Evolutionary conservation across 2,329 filamentous ascomycete genomes (phyloP), one percentile per base, ranked within the genome.

Genomic region (Fusarium metavorans): DNA sequence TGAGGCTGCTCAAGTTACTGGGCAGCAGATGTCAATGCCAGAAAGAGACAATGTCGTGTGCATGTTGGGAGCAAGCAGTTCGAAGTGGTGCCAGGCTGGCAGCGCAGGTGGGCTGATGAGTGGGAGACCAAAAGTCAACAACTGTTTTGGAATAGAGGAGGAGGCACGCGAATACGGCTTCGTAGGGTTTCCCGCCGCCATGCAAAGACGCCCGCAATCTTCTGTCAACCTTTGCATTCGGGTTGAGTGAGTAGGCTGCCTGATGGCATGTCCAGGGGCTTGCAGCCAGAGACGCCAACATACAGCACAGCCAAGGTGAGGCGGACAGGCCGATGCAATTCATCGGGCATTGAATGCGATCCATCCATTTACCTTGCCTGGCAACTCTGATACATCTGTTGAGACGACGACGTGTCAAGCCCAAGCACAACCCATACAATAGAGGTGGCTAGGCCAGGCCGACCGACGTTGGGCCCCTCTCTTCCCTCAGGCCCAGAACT

Each of bases 391-490:
- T 54, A 39, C 34, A 54, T 23, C 56, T 27, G 67, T 56, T 70
- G 27, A 35, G 50, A 23, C 56, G 50, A 41, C 58, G 9, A 54
- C 52, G 68, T 74, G 72, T 70, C 45, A 63, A 63, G 25, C 32
- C 25, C 32, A 39, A n/a, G 54, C 54, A 37, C 48, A 52, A 52
- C 48, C 48, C 48, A 52, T 30, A 37, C 27, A 63, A 34, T 32
- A 34, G 45, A 27, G 60, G 60, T 52, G 45, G 45, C 45, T 25
- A 20, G 48, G 27, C 27, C 32, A 25, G 57, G 23, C 27, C 57
- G 34, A 16, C 68, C 34, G 25, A 72, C 20, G 62, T 75, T 74
- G 68, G 71, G 71, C 48, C 50, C 16, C 50, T 64, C 71, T 72
- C 48, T 30, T 16, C 50, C 68, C 71, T 72, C 65, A 65, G 67